Conservation (phyloP, 1,139 yeast genomes). For the Pichia terricola region DNA sequence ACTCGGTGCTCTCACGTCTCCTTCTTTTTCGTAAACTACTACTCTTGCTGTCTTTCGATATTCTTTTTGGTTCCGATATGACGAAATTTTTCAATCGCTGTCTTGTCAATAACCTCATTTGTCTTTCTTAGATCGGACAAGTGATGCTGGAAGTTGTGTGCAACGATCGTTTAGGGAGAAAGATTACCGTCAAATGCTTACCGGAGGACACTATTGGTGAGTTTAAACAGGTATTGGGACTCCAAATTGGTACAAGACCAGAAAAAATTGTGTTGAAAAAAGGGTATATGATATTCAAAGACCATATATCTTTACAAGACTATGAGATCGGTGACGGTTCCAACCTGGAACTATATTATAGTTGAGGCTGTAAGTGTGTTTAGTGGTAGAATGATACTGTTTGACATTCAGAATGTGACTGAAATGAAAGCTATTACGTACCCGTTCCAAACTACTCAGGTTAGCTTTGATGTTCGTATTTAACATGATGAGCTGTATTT, state of each 20-base stretch:
- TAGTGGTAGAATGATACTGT: neutral
- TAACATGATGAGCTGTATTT: no score
- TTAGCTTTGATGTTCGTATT: no score
- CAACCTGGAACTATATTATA: constrained; percentile 72
- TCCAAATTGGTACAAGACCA: constrained; percentile 70
- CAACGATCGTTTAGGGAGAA: constrained; percentile 71
- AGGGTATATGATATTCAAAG: constrained; percentile 74
- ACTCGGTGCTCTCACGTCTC: no score
- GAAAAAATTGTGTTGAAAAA: constrained; percentile 65
- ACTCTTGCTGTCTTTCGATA: no score
- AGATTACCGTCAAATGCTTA: constrained; percentile 76
- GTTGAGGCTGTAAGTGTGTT: neutral
- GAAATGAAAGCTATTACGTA: no score
- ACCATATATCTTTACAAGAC: constrained; percentile 83
- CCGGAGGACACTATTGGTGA: constrained; percentile 87
- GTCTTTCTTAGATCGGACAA: neutral
- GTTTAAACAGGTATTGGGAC: constrained; percentile 71
- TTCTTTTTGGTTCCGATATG: no score
- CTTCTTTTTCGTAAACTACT: no score
- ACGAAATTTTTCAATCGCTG: no score
- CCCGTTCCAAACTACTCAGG: no score
- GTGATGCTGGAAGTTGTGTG: constrained; percentile 41
- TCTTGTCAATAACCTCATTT: no score
- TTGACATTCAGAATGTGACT: no score
- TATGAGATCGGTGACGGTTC: constrained; percentile 90